Conservation (phyloP, 148 eudicot species). For the Oxyria digyna region DNA sequence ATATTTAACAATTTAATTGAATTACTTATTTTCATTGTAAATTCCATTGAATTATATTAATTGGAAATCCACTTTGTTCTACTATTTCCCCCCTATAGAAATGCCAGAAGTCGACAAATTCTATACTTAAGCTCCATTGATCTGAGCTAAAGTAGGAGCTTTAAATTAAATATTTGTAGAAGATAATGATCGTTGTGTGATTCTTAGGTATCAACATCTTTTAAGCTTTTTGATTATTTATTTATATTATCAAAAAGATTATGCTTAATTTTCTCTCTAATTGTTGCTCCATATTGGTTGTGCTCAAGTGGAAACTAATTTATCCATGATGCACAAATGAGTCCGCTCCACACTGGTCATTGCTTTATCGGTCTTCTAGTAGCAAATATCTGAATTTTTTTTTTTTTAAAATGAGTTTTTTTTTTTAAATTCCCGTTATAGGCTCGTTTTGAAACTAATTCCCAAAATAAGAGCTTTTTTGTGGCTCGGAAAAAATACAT, state of each 20-base stretch:
- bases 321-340: neutral
- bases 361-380: no score
- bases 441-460: no score
- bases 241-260: neutral
- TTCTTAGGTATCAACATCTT: neutral
- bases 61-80: neutral
- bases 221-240: neutral
- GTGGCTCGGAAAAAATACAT: no score
- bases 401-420: no score
- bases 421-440: no score
- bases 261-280: neutral
- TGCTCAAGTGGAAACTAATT: neutral
- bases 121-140: neutral
- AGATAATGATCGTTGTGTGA: conserved; percentile 1
- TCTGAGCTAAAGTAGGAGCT: neutral
- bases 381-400: no score
- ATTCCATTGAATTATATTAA: neutral
- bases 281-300: neutral
- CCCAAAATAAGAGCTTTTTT: no score
- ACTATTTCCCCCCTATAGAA: neutral
- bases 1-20: no score
- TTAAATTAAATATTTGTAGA: neutral
- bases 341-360: neutral
- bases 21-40: no score
- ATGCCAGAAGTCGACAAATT: neutral